A percentile compares a stretch with the other conserved stretches of the same genome.
phyloP scores from a whole-genome alignment of 495 filamentous ascomycete genomes.

The Cercophora sp. region DNA sequence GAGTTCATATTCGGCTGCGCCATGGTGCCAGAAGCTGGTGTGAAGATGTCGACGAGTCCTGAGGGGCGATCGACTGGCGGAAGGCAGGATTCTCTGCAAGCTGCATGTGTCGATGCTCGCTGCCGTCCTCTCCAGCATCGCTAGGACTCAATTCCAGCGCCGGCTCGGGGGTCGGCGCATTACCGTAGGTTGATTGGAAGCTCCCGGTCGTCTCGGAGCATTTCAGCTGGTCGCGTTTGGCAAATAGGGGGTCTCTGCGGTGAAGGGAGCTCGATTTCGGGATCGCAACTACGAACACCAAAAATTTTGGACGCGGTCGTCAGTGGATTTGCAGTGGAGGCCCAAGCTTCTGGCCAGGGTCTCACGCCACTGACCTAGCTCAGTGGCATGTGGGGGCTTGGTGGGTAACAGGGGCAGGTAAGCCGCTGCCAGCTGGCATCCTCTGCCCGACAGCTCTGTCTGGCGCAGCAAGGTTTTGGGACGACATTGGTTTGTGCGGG shows the following conservation, averaged over 20 bases:
- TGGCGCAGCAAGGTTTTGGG: not conserved
- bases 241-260: not conserved
- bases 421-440: not conserved
- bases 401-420: too few relatives aligned
- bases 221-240: too few relatives aligned
- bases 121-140: conserved; percentile 82
- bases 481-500: conserved; percentile 2
- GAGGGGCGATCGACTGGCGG: conserved; percentile 42
- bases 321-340: conserved; percentile 1
- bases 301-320: conserved; percentile 9
- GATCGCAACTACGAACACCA: not conserved
- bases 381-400: too few relatives aligned
- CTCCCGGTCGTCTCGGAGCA: not conserved
- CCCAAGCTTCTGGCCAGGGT: not conserved
- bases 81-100: conserved; percentile 60
- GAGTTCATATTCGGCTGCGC: conserved; percentile 54
- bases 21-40: conserved; percentile 65
- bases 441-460: not conserved
- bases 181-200: not conserved
- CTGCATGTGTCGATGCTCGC: conserved; percentile 72
- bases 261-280: not conserved
- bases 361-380: conserved; percentile 2
- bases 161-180: not conserved
- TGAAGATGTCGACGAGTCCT: conserved; percentile 59
- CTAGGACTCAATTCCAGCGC: conserved; percentile 11